Evolutionary conservation across 192 early-diverging fungal species (phyloP).

Genomic region (Podochytrium sp.): DNA sequence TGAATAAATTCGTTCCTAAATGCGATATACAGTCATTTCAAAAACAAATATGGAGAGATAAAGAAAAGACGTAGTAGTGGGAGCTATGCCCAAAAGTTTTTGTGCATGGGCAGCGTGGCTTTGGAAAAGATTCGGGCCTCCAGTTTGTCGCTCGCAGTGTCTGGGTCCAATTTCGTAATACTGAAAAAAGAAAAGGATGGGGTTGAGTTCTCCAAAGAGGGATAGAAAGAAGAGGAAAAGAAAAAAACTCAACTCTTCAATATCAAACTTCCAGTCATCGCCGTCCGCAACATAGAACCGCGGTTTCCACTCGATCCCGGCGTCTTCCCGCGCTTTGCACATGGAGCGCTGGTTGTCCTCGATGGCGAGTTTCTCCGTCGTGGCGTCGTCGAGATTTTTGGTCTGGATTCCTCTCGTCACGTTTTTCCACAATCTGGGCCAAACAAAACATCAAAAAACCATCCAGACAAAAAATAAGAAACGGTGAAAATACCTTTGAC

Average conservation of each 20-base stretch:
- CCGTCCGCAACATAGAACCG: conserved; percentile 57
- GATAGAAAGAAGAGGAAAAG: not conserved
- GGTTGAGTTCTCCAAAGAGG: not conserved
- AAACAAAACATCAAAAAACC: conserved; percentile 57
- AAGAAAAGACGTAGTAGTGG: no score
- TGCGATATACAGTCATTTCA: not conserved
- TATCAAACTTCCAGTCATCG: conserved; percentile 31
- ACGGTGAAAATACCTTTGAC: conserved; percentile 56
- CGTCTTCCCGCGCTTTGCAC: conserved; percentile 53
- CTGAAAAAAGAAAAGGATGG: not conserved
- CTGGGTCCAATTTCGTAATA: not conserved
- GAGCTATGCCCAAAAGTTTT: not conserved
- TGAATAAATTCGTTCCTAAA: not conserved
- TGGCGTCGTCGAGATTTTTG: conserved; percentile 62
- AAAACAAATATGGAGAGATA: no score
- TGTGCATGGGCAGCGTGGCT: not conserved
- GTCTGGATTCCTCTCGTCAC: conserved; percentile 62
- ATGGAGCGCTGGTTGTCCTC: conserved; percentile 71
- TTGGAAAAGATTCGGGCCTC: not conserved
- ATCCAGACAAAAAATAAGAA: conserved; percentile 52
- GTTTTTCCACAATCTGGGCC: conserved; percentile 61
- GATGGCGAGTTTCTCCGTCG: conserved; percentile 63
- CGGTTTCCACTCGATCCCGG: conserved; percentile 47
- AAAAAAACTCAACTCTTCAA: conserved; percentile 17
- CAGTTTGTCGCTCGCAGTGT: not conserved